Evolutionary conservation across 148 eudicot genomes (phyloP).

Genomic region (Oxyria digyna): DNA sequence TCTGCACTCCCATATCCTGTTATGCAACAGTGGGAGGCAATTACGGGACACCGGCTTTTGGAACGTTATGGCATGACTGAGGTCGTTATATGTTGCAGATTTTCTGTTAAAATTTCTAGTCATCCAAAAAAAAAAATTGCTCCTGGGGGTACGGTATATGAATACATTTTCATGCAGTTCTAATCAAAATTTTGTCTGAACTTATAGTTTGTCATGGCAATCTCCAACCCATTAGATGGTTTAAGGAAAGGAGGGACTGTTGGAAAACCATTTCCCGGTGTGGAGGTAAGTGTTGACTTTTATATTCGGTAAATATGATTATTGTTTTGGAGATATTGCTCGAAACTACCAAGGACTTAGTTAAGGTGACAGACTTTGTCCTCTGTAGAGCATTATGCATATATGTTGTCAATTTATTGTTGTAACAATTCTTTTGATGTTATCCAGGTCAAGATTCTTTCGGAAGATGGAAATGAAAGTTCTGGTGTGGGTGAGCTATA

Average conservation of each 20-base stretch:
- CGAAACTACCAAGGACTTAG: neutral
- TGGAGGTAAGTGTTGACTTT: conserved; percentile 51
- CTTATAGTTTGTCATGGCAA: conserved; percentile 87
- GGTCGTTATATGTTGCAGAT: conserved; percentile 28
- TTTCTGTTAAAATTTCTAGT: neutral
- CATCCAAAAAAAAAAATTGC: neutral
- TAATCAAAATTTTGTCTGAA: conserved; percentile 7
- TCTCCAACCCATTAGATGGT: conserved; percentile 77
- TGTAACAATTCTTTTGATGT: conserved; percentile 1
- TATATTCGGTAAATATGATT: neutral
- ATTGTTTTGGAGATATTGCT: conserved; percentile 2
- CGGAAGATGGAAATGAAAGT: conserved; percentile 48
- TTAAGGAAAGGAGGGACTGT: conserved; percentile 89
- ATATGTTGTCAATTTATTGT: neutral
- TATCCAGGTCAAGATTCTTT: conserved; percentile 67
- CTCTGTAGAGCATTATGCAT: neutral
- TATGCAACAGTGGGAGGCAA: conserved; percentile 91
- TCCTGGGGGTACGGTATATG: neutral
- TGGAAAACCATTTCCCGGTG: conserved; percentile 92
- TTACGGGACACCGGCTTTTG: conserved; percentile 79
- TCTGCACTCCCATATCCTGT: conserved; percentile 98
- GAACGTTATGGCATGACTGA: conserved; percentile 99
- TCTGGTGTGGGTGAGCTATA: conserved; percentile 80
- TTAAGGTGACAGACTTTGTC: neutral
- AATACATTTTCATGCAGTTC: conserved; percentile 1